These are phyloP conservation scores for Talaromyces sp. DNA, from an alignment of 2,329 filamentous ascomycete genomes.

Conservation along the genomic window DNA sequence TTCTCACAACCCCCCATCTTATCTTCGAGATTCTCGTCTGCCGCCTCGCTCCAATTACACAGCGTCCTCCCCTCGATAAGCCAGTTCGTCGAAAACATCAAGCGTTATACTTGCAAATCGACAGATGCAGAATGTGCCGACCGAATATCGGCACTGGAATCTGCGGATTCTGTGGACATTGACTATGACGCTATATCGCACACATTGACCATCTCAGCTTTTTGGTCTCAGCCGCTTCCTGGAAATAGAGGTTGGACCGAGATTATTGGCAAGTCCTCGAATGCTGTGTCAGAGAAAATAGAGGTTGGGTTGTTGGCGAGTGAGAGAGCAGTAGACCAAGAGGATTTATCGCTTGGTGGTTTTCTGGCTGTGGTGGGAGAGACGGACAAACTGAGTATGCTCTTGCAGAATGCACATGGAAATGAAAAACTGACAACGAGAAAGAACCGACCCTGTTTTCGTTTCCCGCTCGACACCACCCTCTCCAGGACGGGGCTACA, in stretches of 20 bases:
- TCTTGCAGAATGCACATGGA: slow-evolving; percentile 1
- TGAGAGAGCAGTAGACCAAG: slow-evolving; percentile 54
- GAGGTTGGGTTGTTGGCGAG: slow-evolving; percentile 76
- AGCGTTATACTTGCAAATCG: slow-evolving; percentile 48
- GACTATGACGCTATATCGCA: slow-evolving; percentile 69
- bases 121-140: slow-evolving; percentile 47
- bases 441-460: slow-evolving; percentile 72
- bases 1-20: slow-evolving; percentile 57
- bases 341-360: slow-evolving; percentile 75
- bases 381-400: slow-evolving; percentile 59
- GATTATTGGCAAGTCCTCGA: slow-evolving; percentile 26
- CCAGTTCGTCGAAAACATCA: slow-evolving; percentile 51
- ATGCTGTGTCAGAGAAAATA: slow-evolving; percentile 47
- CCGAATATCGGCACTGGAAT: slow-evolving; percentile 42
- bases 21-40: slow-evolving; percentile 57
- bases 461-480: slow-evolving; percentile 74
- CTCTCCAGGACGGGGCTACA: slow-evolving; percentile 42
- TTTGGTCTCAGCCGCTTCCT: slow-evolving; percentile 48
- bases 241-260: slow-evolving; percentile 43
- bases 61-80: slow-evolving; percentile 56
- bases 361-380: slow-evolving; percentile 74
- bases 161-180: slow-evolving; percentile 66
- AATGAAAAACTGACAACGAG: slow-evolving; percentile 5
- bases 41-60: slow-evolving; percentile 66
- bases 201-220: slow-evolving; percentile 58